A percentile compares a stretch with the other conserved stretches of the same genome.
Conservation (phyloP, 495 filamentous ascomycete genomes). For the Penicillium robsamsonii region DNA sequence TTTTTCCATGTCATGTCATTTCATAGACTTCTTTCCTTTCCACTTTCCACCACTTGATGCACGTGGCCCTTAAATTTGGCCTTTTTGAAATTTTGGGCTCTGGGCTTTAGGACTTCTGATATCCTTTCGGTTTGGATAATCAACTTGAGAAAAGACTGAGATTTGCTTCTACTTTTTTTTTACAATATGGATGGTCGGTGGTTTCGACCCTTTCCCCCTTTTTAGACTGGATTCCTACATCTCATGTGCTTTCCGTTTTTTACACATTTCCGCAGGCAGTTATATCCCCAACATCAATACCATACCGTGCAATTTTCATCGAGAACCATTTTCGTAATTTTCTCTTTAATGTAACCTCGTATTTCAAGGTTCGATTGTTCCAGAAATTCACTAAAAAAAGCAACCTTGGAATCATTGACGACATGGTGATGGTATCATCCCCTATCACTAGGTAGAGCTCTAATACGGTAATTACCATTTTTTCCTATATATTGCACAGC, state of each 20-base stretch:
- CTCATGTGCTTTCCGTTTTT: slow-evolving; percentile 11
- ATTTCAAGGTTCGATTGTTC: not conserved
- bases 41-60: slow-evolving; percentile 9
- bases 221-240: slow-evolving; percentile 20
- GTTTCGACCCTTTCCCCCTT: slow-evolving; percentile 2
- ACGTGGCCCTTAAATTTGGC: slow-evolving; percentile 7
- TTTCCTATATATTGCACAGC: not conserved
- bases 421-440: slow-evolving; percentile 4
- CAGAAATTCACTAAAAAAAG: not conserved
- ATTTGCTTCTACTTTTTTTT: slow-evolving; percentile 7
- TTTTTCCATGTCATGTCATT: slow-evolving; percentile 2
- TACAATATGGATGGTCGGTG: slow-evolving; percentile 5
- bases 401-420: slow-evolving; percentile 1
- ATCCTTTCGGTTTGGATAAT: slow-evolving; percentile 24
- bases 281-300: slow-evolving; percentile 12
- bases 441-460: not conserved
- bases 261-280: slow-evolving; percentile 8
- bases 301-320: slow-evolving; percentile 3
- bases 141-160: slow-evolving; percentile 12
- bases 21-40: slow-evolving; percentile 23
- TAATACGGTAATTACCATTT: no score
- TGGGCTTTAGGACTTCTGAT: slow-evolving; percentile 31
- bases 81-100: slow-evolving; percentile 11
- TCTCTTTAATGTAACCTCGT: not conserved
- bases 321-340: not conserved